Evolutionary conservation across 257 asterid species (phyloP).

Genomic region (Primulina eburnea): DNA sequence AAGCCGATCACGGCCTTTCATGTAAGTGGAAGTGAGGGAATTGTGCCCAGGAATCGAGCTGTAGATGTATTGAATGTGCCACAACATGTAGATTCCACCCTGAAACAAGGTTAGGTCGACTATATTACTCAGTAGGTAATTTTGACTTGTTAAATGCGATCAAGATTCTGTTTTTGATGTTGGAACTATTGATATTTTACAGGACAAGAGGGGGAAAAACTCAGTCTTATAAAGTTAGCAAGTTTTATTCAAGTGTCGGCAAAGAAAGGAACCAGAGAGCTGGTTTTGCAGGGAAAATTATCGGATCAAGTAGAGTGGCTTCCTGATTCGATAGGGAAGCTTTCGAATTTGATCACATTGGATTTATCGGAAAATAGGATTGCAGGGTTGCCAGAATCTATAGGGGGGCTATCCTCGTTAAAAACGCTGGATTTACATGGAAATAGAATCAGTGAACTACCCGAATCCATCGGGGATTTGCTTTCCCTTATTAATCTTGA

Average conservation of each 20-base stretch:
- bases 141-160: conserved; percentile 3
- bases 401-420: conserved; percentile 61
- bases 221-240: conserved; percentile 77
- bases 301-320: conserved; percentile 87
- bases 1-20: conserved; percentile 46
- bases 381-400: conserved; percentile 56
- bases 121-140: conserved; percentile 1
- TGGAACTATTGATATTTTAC: conserved; percentile 29
- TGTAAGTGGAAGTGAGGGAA: conserved; percentile 32
- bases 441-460: conserved; percentile 57
- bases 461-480: conserved; percentile 69
- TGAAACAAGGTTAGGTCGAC: conserved; percentile 38
- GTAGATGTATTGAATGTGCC: conserved; percentile 36
- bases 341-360: conserved; percentile 56
- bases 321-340: conserved; percentile 91
- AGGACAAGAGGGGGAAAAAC: conserved; percentile 80
- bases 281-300: conserved; percentile 54
- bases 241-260: conserved; percentile 73
- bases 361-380: conserved; percentile 80
- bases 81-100: conserved; percentile 63
- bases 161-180: conserved; percentile 15
- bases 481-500: conserved; percentile 60
- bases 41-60: conserved; percentile 38
- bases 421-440: conserved; percentile 60
- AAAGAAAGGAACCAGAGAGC: conserved; percentile 66